Evolutionary conservation across 495 filamentous ascomycete genomes (phyloP), one percentile per base, ranked within the genome.

Genomic region (Aeminium ludgeri): DNA sequence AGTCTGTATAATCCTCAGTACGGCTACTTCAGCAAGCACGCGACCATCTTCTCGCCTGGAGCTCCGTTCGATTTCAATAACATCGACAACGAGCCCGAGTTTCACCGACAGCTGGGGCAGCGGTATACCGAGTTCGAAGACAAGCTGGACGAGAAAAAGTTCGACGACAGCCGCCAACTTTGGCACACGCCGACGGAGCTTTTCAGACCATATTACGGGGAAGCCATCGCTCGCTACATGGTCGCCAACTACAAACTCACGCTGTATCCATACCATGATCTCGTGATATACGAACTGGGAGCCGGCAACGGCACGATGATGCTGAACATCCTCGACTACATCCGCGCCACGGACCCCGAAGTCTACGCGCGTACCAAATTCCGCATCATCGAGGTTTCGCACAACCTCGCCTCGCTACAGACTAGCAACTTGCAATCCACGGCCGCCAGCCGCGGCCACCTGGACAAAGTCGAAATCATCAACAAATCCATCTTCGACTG

Each of bases 101-200:
- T 99, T 61, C 66, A 89, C 50, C 54, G 64, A 19, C 55, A 78
- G 36, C 65, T 99, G 1, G 79, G 82, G 0, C 60, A 80, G 29
- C 72, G 82, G 18, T 99, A 96, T 55, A 78, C 70, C 15, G 71
- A 80, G 51, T 96, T 96, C 55, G 89, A 99, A 58, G 82, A 99
- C 59, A 61, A 64, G 18, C 68, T 99, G 15, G 89, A 99, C 50
- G 70, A 66, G 27, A 63, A 65, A 31, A 58, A 73, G 0, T 67
- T 63, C 10, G 81, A 92, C 51, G 70, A 78, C 3, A 76, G 83
- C 20, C 74, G 89, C 1, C 89, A 99, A 64, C 67, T 99, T 28
- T 99, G 89, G 89, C 92, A 96, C 59, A 99, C 89, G 2, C 89
- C 89, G 1, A 99, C 89, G 0, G 89, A 99, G 61, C 72, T 99